A percentile compares a stretch with the other conserved stretches of the same genome.
Conservation (phyloP, 2,329 filamentous ascomycete genomes). For the Cucurbitaria berberidis region DNA sequence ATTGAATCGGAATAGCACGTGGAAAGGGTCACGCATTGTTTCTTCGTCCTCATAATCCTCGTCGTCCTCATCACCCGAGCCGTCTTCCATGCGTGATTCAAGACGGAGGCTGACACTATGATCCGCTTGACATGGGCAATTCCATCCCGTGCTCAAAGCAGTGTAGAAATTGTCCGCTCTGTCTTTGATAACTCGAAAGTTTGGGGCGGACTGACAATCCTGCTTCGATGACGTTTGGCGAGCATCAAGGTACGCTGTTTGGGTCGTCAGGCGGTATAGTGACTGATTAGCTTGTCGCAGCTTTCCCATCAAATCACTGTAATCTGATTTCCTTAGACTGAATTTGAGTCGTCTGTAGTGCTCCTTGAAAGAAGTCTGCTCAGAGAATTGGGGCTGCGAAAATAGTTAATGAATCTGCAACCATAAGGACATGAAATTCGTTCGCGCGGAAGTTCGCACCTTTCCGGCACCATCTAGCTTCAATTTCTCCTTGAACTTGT, state of each 20-base stretch:
- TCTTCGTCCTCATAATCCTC: slow-evolving; percentile 16
- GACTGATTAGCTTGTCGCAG: slow-evolving; percentile 27
- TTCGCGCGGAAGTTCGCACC: not conserved
- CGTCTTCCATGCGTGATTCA: slow-evolving; percentile 25
- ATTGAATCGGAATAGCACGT: slow-evolving; percentile 25
- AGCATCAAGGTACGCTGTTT: slow-evolving; percentile 24
- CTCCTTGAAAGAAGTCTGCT: slow-evolving; percentile 31
- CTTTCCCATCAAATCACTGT: slow-evolving; percentile 32
- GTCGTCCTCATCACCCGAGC: slow-evolving; percentile 5
- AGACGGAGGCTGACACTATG: slow-evolving; percentile 34
- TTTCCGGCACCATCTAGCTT: slow-evolving; percentile 23
- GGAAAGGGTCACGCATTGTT: slow-evolving; percentile 20
- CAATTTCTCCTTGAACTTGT: slow-evolving; percentile 21
- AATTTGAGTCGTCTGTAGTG: slow-evolving; percentile 39
- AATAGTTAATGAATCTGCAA: not conserved
- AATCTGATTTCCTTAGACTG: slow-evolving; percentile 34
- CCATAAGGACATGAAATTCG: not conserved
- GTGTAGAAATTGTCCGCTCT: slow-evolving; percentile 25
- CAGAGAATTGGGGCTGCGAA: slow-evolving; percentile 27
- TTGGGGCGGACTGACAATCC: slow-evolving; percentile 13
- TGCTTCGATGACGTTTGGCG: slow-evolving; percentile 9
- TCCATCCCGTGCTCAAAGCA: slow-evolving; percentile 27
- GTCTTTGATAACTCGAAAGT: slow-evolving; percentile 28
- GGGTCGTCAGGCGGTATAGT: slow-evolving; percentile 31
- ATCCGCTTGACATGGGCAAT: slow-evolving; percentile 27